Percentiles rank a stretch among this genome's conserved stretches.
phyloP scores from a whole-genome alignment of 495 filamentous ascomycete genomes.

The Staphylotrichum longicolle region DNA sequence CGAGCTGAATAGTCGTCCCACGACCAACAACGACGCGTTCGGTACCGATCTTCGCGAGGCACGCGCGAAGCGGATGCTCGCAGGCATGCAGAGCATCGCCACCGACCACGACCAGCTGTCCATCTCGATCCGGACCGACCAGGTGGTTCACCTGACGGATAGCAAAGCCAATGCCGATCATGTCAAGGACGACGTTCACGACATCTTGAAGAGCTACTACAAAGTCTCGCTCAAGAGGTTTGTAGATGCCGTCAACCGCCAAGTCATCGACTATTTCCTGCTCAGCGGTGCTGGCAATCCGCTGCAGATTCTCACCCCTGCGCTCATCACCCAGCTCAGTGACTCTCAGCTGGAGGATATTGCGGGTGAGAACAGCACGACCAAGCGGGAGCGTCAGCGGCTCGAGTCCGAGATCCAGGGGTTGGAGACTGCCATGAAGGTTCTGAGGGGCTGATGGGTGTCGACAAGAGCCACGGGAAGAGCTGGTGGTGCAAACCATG shows the following conservation, averaged over 20 bases:
- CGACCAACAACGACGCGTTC: conserved; percentile 57
- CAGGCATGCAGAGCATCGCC: too few relatives aligned
- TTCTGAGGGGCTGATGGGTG: conserved; percentile 20
- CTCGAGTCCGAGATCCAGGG: conserved; percentile 30
- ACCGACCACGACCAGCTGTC: too few relatives aligned
- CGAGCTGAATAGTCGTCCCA: conserved; percentile 45
- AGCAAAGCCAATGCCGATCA: conserved; percentile 49
- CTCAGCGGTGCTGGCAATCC: conserved; percentile 34
- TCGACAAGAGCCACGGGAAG: too few relatives aligned
- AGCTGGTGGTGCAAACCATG: too few relatives aligned
- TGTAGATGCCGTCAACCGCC: conserved; percentile 52
- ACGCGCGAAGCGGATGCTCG: conserved; percentile 24
- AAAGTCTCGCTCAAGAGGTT: conserved; percentile 56
- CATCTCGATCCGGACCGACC: too few relatives aligned
- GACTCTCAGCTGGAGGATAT: conserved; percentile 38
- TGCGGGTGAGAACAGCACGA: conserved; percentile 34
- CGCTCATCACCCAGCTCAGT: conserved; percentile 31
- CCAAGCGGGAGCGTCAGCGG: conserved; percentile 26
- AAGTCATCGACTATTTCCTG: conserved; percentile 37
- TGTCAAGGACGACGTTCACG: conserved; percentile 53
- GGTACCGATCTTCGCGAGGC: conserved; percentile 47
- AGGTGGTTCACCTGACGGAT: neutral
- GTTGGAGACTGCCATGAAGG: conserved; percentile 28
- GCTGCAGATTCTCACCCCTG: conserved; percentile 30
- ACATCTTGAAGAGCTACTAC: conserved; percentile 60